Evolutionary conservation across 148 eudicot genomes (phyloP), one percentile per base, ranked within the genome.

Genomic region (Chenopodium berlandieri): DNA sequence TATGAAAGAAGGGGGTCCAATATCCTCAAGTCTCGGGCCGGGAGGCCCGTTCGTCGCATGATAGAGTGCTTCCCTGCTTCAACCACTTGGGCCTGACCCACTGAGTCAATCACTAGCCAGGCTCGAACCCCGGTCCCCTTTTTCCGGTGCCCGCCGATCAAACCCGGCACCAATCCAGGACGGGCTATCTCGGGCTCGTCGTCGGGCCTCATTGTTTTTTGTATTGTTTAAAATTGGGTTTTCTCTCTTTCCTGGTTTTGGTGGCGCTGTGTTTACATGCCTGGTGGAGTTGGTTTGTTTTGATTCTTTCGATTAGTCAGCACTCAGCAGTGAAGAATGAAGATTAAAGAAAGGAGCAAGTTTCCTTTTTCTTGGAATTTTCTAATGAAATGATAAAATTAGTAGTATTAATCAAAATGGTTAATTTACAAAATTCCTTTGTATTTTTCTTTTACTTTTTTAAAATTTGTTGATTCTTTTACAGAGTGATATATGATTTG

Each of bases 31-130:
- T 96, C 98, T 8, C 99, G 97, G 19, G 97, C 99, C 47, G 99
- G 99, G 0, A 96, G 90, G 16, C 97, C 97, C 11, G 99, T 96
- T 1, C 92, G 85, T 7, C 97, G 86, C 99, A 96, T 96, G 87
- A 94, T 90, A 0, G 98, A 89, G 82, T 96, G 99, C 71, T 96
- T 96, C 0, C 99, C 99, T 47, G 90, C 98, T 84, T 94, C 97
- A 16, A 88, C 89, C 4, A 92, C 91, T 68, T 92, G 93, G 66
- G 90, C 89, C 48, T 91, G 92, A 16, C 99, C 97, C 46, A 90
- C 78, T 13, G 97, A 86, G 82, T 95, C 97, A 6, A 95, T 86
- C 13, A 89, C 84, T 20, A 95, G 88, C 97, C 99, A 95, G 13
- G 92, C 85, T 56, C 94, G 78, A 1, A 93, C 95, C 1, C 97